A percentile compares a stretch with the other conserved stretches of the same genome.
phyloP scores from a whole-genome alignment of 805 yeast species.

The Monosporozyma aquatica region DNA sequence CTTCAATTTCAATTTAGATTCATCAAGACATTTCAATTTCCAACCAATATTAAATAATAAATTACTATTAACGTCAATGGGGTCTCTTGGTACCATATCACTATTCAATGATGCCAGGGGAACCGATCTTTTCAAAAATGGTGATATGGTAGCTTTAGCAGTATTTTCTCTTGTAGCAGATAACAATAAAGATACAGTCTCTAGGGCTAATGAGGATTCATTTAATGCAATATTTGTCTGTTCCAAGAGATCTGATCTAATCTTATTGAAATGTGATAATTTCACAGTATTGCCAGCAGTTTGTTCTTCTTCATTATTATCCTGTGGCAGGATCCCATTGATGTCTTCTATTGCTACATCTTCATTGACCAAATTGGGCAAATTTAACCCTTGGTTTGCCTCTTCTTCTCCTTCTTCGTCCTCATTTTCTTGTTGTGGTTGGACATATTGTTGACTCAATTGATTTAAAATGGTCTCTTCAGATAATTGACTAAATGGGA shows the following conservation, averaged over 20 bases:
- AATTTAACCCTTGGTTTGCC: too few relatives aligned
- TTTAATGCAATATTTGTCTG: constrained; percentile 63
- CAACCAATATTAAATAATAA: constrained; percentile 49
- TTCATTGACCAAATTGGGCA: neutral
- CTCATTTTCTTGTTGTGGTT: neutral
- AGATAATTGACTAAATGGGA: constrained; percentile 9
- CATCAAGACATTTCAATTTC: constrained; percentile 64
- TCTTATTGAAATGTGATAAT: constrained; percentile 17
- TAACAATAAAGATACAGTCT: constrained; percentile 73
- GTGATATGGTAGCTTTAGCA: constrained; percentile 81
- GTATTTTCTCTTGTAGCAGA: constrained; percentile 79
- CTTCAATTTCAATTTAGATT: constrained; percentile 44
- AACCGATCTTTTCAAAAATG: constrained; percentile 62
- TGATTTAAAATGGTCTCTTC: constrained; percentile 4
- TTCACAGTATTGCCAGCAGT: neutral
- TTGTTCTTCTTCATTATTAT: neutral
- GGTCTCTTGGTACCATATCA: constrained; percentile 27
- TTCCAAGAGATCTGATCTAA: constrained; percentile 45
- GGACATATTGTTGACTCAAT: neutral
- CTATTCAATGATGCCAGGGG: constrained; percentile 66
- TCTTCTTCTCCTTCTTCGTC: neutral
- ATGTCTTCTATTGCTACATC: neutral
- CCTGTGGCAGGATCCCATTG: neutral
- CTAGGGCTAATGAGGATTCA: constrained; percentile 81
- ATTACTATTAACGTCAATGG: constrained; percentile 15